A percentile compares a stretch with the other conserved stretches of the same genome.
Evolutionary conservation across 1,284 basidiomycete genomes (phyloP).

Genomic region (Chondrostereum purpureum): DNA sequence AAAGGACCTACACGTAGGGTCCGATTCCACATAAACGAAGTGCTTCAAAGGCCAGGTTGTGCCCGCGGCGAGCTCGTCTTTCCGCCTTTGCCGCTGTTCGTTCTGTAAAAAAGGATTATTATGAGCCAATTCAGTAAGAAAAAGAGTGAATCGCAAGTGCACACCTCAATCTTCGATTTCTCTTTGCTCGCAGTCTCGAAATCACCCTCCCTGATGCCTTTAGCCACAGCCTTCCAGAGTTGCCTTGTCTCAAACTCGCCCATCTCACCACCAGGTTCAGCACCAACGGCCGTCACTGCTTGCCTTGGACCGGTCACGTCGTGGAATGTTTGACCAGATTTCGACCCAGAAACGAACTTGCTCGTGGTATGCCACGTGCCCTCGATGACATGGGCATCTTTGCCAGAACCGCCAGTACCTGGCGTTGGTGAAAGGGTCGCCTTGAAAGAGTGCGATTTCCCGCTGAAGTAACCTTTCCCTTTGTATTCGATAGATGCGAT

Average conservation of each 20-base stretch:
- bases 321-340: constrained; percentile 49
- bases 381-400: constrained; percentile 57
- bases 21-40: constrained; percentile 62
- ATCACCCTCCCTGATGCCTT: constrained; percentile 87
- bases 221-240: constrained; percentile 84
- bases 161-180: constrained; percentile 88
- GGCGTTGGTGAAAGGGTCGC: constrained; percentile 53
- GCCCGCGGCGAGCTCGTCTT: constrained; percentile 73
- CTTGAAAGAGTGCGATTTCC: constrained; percentile 92
- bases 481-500: constrained; percentile 74
- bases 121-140: background rate
- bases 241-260: constrained; percentile 82
- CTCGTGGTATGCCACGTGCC: constrained; percentile 84
- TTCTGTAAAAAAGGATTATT: constrained; percentile 48
- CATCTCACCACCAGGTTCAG: constrained; percentile 50
- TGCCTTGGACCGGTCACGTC: constrained; percentile 62
- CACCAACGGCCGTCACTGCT: constrained; percentile 60
- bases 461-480: constrained; percentile 92
- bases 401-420: constrained; percentile 24
- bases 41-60: constrained; percentile 75
- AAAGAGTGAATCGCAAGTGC: constrained; percentile 19
- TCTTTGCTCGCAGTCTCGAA: constrained; percentile 88
- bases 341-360: constrained; percentile 37
- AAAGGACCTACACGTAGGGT: constrained; percentile 60
- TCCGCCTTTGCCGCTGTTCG: constrained; percentile 84